Percentiles rank a stretch among this genome's conserved stretches.
Evolutionary conservation across 179 eudicot species (phyloP).

Genomic region (Beta lomatogona): DNA sequence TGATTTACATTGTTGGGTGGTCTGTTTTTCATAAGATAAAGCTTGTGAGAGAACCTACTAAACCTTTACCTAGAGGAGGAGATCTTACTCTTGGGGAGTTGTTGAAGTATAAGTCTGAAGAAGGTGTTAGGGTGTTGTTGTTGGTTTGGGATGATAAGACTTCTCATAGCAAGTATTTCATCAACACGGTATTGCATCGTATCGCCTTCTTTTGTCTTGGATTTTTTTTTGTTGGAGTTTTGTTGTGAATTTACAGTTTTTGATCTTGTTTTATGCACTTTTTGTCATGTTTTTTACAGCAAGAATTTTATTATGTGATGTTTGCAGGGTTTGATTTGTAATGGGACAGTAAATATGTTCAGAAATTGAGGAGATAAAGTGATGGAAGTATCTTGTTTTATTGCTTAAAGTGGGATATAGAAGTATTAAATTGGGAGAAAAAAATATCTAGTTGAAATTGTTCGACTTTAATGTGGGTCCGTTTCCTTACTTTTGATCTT

Average conservation of each 20-base stretch:
- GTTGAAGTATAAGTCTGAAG: conserved; percentile 89
- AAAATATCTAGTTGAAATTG: background rate
- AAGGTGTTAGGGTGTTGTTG: conserved; percentile 84
- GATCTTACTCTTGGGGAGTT: conserved; percentile 75
- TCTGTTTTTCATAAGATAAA: conserved; percentile 77
- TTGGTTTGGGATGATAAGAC: conserved; percentile 97
- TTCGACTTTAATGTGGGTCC: background rate
- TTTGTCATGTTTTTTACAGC: background rate
- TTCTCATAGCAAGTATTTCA: conserved; percentile 70
- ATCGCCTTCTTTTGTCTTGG: background rate
- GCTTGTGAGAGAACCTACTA: conserved; percentile 81
- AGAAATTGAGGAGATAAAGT: background rate
- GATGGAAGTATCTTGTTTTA: too few species aligned
- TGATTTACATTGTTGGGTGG: conserved; percentile 91
- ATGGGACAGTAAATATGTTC: background rate
- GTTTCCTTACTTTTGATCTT: background rate
- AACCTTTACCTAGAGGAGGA: conserved; percentile 71
- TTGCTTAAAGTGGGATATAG: background rate
- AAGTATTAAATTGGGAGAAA: background rate
- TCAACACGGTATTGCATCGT: conserved; percentile 38
- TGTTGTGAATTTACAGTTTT: background rate
- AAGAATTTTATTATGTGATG: background rate
- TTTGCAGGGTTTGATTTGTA: background rate
- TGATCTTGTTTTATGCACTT: background rate
- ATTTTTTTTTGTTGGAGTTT: background rate